phyloP scores from a whole-genome alignment of 2,329 filamentous ascomycete genomes.

The Fusarium solani-melongenae region DNA sequence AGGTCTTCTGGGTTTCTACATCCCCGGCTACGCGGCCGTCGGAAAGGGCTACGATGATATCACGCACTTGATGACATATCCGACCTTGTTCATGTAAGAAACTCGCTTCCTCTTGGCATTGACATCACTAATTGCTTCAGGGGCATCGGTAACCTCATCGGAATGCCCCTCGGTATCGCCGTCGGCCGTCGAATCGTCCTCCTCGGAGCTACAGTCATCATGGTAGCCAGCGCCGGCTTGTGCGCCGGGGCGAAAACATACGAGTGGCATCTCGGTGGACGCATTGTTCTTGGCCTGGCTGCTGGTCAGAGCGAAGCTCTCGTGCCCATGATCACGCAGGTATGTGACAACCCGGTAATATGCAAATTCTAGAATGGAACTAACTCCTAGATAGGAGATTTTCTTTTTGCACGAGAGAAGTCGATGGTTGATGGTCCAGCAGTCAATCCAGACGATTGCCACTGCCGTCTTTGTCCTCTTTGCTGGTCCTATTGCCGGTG shows the following conservation, averaged over 20 bases:
- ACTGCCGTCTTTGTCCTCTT: conserved; percentile 12
- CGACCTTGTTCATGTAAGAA: conserved; percentile 21
- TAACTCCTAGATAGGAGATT: conserved; percentile 22
- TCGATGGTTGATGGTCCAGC: conserved; percentile 35
- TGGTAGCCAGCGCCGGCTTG: conserved; percentile 33
- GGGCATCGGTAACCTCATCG: conserved; percentile 38
- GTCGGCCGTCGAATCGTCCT: conserved; percentile 37
- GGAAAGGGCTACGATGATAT: conserved; percentile 24
- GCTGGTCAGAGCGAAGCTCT: conserved; percentile 35
- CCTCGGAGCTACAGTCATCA: conserved; percentile 31
- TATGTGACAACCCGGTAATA: background rate
- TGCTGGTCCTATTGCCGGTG: background rate
- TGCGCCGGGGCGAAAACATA: conserved; percentile 33
- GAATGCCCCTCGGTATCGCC: conserved; percentile 36
- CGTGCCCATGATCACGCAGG: background rate
- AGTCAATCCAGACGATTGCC: conserved; percentile 33
- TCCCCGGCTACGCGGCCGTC: conserved; percentile 11
- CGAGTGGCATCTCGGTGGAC: conserved; percentile 35
- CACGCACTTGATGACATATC: conserved; percentile 25
- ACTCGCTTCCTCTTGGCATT: background rate
- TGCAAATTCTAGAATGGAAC: background rate
- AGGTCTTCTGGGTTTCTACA: conserved; percentile 25
- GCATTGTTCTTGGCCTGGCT: conserved; percentile 28
- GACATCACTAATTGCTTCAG: background rate
- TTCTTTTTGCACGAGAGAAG: conserved; percentile 37